Conservation (phyloP, 371 early-diverging fungal species). For the Lichtheimia ramosa region DNA sequence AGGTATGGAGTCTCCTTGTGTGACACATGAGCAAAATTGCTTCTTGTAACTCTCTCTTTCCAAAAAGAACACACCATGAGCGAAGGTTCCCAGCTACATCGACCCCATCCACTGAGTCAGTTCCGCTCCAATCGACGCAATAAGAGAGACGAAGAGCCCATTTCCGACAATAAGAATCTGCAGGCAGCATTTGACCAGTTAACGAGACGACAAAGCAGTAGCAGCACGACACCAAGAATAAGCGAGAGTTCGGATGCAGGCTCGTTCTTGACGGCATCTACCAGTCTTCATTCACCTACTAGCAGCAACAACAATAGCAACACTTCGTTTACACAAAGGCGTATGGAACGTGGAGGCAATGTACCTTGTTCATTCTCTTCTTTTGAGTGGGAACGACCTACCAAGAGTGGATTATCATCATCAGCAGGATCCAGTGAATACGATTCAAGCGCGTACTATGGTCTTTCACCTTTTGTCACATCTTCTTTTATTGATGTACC, state of each 20-base stretch:
- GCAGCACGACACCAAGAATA: no score
- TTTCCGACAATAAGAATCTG: constrained; percentile 18
- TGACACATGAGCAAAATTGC: not conserved
- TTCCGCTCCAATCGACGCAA: not conserved
- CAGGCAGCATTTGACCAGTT: constrained; percentile 23
- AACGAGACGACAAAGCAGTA: constrained; percentile 9
- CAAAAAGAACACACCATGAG: not conserved
- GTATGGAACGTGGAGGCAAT: constrained; percentile 40
- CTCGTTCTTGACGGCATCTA: not conserved
- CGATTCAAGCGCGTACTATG: constrained; percentile 40
- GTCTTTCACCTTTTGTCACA: constrained; percentile 46
- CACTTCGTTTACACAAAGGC: constrained; percentile 38
- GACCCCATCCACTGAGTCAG: constrained; percentile 11
- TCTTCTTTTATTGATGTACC: constrained; percentile 35
- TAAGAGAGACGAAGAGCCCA: constrained; percentile 1
- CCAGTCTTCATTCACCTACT: not conserved
- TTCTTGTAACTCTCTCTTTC: not conserved
- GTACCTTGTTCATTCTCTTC: constrained; percentile 39
- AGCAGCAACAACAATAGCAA: constrained; percentile 3
- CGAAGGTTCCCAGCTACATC: constrained; percentile 5
- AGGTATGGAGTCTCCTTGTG: not conserved
- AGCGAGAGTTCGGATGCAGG: not conserved
- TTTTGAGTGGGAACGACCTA: constrained; percentile 18
- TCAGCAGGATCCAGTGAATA: constrained; percentile 27
- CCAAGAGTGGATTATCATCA: constrained; percentile 15